phyloP scores from a whole-genome alignment of 2,329 filamentous ascomycete genomes.

The Colletotrichum salicis region DNA sequence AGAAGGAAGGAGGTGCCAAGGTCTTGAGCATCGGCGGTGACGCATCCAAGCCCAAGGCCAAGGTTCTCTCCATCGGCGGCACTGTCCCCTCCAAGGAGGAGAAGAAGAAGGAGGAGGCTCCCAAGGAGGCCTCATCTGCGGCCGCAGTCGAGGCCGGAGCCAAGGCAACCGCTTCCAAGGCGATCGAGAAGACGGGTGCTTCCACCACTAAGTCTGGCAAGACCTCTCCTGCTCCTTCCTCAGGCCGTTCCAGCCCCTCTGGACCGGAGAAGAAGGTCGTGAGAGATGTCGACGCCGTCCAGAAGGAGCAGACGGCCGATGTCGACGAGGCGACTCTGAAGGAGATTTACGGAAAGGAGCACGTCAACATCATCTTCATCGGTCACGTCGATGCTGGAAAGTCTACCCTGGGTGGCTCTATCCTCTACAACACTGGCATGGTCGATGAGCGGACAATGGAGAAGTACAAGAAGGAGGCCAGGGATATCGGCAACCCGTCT shows the following conservation, averaged over 20 bases:
- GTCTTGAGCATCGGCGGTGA: slow-evolving; percentile 72
- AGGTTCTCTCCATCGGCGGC: slow-evolving; percentile 57
- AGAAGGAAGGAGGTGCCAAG: slow-evolving; percentile 69
- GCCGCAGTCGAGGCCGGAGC: slow-evolving; percentile 72
- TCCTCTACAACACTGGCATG: slow-evolving; percentile 95
- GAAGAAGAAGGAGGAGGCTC: slow-evolving; percentile 61
- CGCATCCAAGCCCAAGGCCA: slow-evolving; percentile 63
- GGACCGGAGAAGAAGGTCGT: slow-evolving; percentile 62
- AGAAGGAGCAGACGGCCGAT: slow-evolving; percentile 82
- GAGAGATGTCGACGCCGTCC: slow-evolving; percentile 84
- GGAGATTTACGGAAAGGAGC: slow-evolving; percentile 95
- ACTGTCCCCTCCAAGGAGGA: slow-evolving; percentile 52
- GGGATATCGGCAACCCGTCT: slow-evolving; percentile 94
- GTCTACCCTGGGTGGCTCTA: slow-evolving; percentile 92
- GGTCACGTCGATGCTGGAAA: slow-evolving; percentile 99
- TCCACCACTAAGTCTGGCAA: slow-evolving; percentile 69
- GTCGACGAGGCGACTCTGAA: slow-evolving; percentile 80
- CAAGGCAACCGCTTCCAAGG: slow-evolving; percentile 88
- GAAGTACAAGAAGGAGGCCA: slow-evolving; percentile 97
- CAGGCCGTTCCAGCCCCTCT: slow-evolving; percentile 85
- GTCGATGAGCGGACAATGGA: slow-evolving; percentile 99
- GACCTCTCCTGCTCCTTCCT: slow-evolving; percentile 83
- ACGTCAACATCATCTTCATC: slow-evolving; percentile 96
- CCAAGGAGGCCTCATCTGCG: slow-evolving; percentile 50
- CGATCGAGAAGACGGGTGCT: slow-evolving; percentile 88